These are phyloP conservation scores for Odonthalia washingtoniensis DNA, from an alignment of 31 red algal species.

Conservation along the genomic window DNA sequence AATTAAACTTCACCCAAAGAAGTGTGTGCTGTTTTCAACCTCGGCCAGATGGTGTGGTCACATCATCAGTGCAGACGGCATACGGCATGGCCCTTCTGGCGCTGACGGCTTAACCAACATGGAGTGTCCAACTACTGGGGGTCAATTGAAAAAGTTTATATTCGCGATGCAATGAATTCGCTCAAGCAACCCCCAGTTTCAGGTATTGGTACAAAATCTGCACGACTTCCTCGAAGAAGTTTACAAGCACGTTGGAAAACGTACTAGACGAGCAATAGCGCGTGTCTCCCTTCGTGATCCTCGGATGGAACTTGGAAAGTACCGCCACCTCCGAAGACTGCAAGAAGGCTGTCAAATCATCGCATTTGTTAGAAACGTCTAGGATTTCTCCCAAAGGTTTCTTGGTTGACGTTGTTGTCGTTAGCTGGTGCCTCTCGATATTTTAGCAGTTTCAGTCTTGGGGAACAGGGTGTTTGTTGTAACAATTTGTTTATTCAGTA, in stretches of 20 bases:
- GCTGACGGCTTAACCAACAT: constrained; percentile 1
- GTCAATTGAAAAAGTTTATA: constrained; percentile 21
- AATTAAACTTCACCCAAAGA: constrained; percentile 10
- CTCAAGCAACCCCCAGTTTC: background rate
- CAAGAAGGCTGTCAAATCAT: too few relatives aligned
- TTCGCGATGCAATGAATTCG: background rate
- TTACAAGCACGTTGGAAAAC: background rate
- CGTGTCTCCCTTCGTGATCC: background rate
- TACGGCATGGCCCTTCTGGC: background rate
- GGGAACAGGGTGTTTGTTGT: too few relatives aligned
- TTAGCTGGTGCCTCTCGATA: too few relatives aligned
- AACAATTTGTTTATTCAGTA: too few relatives aligned
- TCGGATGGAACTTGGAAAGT: background rate
- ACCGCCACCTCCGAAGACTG: background rate
- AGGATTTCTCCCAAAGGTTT: too few relatives aligned
- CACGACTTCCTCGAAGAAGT: constrained; percentile 15
- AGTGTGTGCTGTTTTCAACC: constrained; percentile 5
- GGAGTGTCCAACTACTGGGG: background rate
- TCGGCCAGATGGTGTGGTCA: background rate
- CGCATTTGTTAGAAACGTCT: too few relatives aligned
- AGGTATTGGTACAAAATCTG: background rate
- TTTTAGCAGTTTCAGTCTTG: too few relatives aligned
- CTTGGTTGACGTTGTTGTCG: too few relatives aligned
- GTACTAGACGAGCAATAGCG: background rate
- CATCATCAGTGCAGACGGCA: background rate